Conservation (phyloP, 805 yeast species). For the Ogataea polymorpha region DNA sequence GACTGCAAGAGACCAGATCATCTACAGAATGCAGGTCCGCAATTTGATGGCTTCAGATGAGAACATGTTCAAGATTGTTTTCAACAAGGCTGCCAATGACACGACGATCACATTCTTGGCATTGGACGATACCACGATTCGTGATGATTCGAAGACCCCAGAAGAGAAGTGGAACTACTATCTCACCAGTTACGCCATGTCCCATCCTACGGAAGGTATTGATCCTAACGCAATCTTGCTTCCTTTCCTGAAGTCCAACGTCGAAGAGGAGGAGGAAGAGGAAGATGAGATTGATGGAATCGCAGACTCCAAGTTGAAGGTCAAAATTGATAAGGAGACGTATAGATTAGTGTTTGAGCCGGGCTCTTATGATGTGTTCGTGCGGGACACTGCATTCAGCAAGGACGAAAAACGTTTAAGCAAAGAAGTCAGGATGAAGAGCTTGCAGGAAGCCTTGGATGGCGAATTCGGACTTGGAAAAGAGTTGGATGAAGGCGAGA, state of each 20-base stretch:
- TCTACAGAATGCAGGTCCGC: slow-evolving; percentile 86
- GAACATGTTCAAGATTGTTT: slow-evolving; percentile 86
- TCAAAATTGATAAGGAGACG: slow-evolving; percentile 73
- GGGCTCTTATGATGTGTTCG: slow-evolving; percentile 73
- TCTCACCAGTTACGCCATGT: slow-evolving; percentile 86
- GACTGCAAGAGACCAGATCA: slow-evolving; percentile 80
- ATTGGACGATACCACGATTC: slow-evolving; percentile 82
- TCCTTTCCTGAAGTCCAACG: slow-evolving; percentile 68
- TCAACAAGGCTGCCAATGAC: slow-evolving; percentile 47
- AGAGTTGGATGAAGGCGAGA: slow-evolving; percentile 40
- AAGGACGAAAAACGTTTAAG: slow-evolving; percentile 24
- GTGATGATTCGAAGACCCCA: slow-evolving; percentile 54
- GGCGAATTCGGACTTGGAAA: slow-evolving; percentile 58
- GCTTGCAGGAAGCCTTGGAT: slow-evolving; percentile 41
- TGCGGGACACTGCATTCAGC: slow-evolving; percentile 52
- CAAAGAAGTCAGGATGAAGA: slow-evolving; percentile 15
- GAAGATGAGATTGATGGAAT: slow-evolving; percentile 53
- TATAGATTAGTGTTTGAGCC: slow-evolving; percentile 81
- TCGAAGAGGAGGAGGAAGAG: slow-evolving; percentile 46
- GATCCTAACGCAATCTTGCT: slow-evolving; percentile 69
- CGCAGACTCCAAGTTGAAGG: slow-evolving; percentile 67
- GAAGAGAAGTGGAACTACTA: slow-evolving; percentile 92
- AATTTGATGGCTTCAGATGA: slow-evolving; percentile 77
- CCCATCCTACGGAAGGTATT: slow-evolving; percentile 96
- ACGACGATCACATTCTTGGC: slow-evolving; percentile 81